Base-by-base conservation (phyloP, 495 filamentous ascomycete species). In the Tuber calosporum region DNA sequence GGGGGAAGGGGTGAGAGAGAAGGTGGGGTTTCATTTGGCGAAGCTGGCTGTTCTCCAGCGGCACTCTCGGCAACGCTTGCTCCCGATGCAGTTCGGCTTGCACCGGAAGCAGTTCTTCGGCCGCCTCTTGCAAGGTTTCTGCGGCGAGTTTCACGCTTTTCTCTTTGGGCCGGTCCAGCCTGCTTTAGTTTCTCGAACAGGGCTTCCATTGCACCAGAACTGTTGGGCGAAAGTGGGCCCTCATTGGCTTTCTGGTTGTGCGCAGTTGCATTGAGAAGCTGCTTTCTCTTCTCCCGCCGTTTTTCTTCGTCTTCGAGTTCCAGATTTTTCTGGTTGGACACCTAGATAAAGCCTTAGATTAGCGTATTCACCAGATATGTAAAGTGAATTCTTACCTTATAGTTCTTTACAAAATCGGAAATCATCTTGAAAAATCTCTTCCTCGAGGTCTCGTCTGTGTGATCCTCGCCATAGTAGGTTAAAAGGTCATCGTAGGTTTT, bases 391-490 rank as follows among this genome's bases (percentile, higher is more conserved):
- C 87, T 79, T 82, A 90, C 90, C 88, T 90, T 97, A 91, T 94
- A 99, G 83, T 97, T 96, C 37, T 85, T 84, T 75, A 99, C 88
- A 85, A 99, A 99, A 34, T 87, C 83, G n/a, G 93, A 93, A 78
- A 99, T 87, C 85, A 98, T 98, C 69, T 90, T 86, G 79, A 99
- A 99, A 87, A 99, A 99, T 81, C 97, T 94, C 75, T 96, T 88
- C 71, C 94, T 88, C n/a, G 93, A 92, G 81, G 92, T 95, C 42
- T 99, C 95, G 81, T 99, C 96, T 22, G 86, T 86, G 43, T 90
- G 89, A 81, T 99, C 96, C 83, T 99, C 95, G 72, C 95, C 95
- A 81, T 96, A 99, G 84, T 97, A 97, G 34, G 89, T 87, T 89
- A 99, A 93, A 74, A 98, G 97, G 83, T 97, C 93, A 77, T 97